Conservation (phyloP, 495 filamentous ascomycete genomes). For the Penicillium longicatenatum region DNA sequence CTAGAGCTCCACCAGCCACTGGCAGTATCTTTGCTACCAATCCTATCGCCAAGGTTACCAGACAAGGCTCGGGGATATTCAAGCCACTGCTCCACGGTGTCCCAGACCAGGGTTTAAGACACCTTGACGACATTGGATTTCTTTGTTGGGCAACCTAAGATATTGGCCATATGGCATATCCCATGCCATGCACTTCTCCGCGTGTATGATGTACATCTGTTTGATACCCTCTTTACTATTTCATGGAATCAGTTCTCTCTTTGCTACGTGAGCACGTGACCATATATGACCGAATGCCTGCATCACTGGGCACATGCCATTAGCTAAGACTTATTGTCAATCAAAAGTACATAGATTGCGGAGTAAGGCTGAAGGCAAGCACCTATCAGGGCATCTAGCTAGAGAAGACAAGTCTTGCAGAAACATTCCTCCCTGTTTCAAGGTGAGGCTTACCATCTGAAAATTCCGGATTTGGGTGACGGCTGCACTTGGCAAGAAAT, state of each 20-base stretch:
- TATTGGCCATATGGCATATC: not conserved
- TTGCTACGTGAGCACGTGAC: not conserved
- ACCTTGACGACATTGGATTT: not conserved
- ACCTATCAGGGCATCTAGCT: too few species aligned
- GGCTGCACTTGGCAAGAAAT: constrained; percentile 1
- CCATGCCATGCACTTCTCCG: not conserved
- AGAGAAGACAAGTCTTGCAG: not conserved
- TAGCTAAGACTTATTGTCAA: not conserved
- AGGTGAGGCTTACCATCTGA: not conserved
- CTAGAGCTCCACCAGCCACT: not conserved
- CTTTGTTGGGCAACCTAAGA: not conserved
- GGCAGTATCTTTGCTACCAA: not conserved
- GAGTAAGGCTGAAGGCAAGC: too few species aligned
- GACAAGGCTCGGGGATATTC: not conserved
- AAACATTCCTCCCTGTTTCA: not conserved
- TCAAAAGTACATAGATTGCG: constrained; percentile 1
- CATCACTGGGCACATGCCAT: not conserved
- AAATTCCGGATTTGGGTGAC: constrained; percentile 6
- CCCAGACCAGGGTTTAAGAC: not conserved
- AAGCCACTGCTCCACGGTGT: not conserved
- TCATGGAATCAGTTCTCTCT: not conserved
- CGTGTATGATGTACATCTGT: constrained; percentile 12
- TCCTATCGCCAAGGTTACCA: not conserved
- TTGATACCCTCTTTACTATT: constrained; percentile 23
- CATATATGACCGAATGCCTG: constrained; percentile 5